Percentiles rank a stretch among this genome's conserved stretches.
phyloP scores from a whole-genome alignment of 2,329 filamentous ascomycete genomes.

The Juglanconis oblonga region DNA sequence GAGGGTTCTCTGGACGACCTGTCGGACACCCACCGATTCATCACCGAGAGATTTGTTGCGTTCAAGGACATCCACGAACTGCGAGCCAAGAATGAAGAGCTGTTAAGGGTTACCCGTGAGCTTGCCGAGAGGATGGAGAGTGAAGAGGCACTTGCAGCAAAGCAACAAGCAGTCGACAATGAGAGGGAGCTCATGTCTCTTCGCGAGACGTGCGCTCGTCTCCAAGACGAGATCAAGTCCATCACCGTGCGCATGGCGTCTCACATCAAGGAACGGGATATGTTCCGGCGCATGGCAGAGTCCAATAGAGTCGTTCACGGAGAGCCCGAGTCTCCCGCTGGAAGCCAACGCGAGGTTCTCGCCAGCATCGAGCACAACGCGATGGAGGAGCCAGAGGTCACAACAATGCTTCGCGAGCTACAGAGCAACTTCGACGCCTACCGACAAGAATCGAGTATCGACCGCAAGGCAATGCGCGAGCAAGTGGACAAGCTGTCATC shows the following conservation, averaged over 20 bases:
- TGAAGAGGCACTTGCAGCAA: slow-evolving; percentile 72
- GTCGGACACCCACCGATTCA: slow-evolving; percentile 83
- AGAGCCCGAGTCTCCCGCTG: slow-evolving; percentile 68
- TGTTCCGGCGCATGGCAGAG: slow-evolving; percentile 92
- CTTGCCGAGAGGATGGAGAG: slow-evolving; percentile 88
- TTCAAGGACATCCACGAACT: slow-evolving; percentile 85
- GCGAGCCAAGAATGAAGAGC: slow-evolving; percentile 82
- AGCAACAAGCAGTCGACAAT: slow-evolving; percentile 60
- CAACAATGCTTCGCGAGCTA: slow-evolving; percentile 78
- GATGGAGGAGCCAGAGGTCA: slow-evolving; percentile 65
- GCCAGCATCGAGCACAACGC: slow-evolving; percentile 56
- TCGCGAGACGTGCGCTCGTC: slow-evolving; percentile 28
- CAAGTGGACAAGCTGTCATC: slow-evolving; percentile 78
- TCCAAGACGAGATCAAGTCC: slow-evolving; percentile 81
- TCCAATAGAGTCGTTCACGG: slow-evolving; percentile 56
- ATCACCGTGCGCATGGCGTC: slow-evolving; percentile 84
- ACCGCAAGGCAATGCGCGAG: slow-evolving; percentile 77
- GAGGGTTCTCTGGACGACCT: slow-evolving; percentile 70
- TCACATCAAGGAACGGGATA: slow-evolving; percentile 93
- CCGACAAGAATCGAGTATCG: slow-evolving; percentile 78
- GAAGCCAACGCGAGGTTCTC: slow-evolving; percentile 55
- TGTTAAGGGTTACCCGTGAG: slow-evolving; percentile 78
- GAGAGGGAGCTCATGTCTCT: slow-evolving; percentile 68
- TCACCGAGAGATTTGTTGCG: slow-evolving; percentile 82
- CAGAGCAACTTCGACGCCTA: slow-evolving; percentile 89